Evolutionary conservation across 2,329 filamentous ascomycete genomes (phyloP), one percentile per base, ranked within the genome.

Genomic region (Remersonia thermophila): DNA sequence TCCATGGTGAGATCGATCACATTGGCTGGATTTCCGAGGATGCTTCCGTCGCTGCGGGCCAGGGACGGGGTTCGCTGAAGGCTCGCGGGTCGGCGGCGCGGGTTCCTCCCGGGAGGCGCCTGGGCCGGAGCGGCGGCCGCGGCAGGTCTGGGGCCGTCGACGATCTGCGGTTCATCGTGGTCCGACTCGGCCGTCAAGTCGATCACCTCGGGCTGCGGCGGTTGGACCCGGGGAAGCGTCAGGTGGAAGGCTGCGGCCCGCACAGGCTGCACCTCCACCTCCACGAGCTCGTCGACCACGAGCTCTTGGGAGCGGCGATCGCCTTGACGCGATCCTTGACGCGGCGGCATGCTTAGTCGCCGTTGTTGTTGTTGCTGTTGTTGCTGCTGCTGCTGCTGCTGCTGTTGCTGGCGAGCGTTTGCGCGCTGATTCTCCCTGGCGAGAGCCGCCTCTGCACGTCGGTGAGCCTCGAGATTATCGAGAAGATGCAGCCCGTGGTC

Each of bases 1-100:
- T 72, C 67, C 17, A 55, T 55, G 3, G 70, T 74, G 8, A 74
- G 59, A 47, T 74, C 71, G 36, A 74, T 71, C 18, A 72, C 53
- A 34, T 50, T 55, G 2, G 52, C 31, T 4, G 46, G 37, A 3
- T 51, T 52, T 4, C 50, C 55, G 10, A 64, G 49, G 26, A 62
- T 53, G 35, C 59, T 66, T 40, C 60, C 61, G 41, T 67, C 63
- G 42, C 62, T 67, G 30, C 65, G 57, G 7, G 61, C 45, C 20
- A 68, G 48, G 13, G 58, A 57, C 0, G 65, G 65, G 1, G 62
- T 60, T 20, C 60, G 60, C 33, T 51, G 52, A 12, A 56, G 52
- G 35, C 59, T 58, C 3, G 62, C 61, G 39, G 54, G 55, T 13
- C 62, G 65, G 13, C 64, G 52, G 20, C 63, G 55, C 2, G 61